phyloP scores from a whole-genome alignment of 1,284 basidiomycete species.

The Cerrena zonata region DNA sequence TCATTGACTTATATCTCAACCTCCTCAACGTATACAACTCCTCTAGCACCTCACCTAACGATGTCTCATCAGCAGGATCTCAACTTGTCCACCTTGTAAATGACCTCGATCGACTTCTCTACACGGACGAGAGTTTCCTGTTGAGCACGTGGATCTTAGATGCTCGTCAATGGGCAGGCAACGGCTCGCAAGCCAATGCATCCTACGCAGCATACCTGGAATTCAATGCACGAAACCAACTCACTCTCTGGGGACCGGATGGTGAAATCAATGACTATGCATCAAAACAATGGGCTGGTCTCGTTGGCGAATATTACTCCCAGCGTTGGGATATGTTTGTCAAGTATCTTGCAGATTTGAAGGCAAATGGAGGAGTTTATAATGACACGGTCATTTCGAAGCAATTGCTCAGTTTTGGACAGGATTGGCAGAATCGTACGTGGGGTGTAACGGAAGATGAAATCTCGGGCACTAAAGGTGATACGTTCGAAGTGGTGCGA shows the following conservation, averaged over 20 bases:
- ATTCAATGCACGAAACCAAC: slow-evolving; percentile 39
- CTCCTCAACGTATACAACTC: slow-evolving; percentile 29
- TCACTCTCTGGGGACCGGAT: slow-evolving; percentile 41
- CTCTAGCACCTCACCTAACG: slow-evolving; percentile 14
- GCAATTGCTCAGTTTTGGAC: slow-evolving; percentile 30
- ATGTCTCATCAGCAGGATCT: slow-evolving; percentile 21
- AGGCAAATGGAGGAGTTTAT: slow-evolving; percentile 26
- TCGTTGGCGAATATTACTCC: slow-evolving; percentile 35
- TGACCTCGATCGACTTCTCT: slow-evolving; percentile 34
- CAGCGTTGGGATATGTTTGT: slow-evolving; percentile 34
- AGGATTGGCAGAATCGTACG: slow-evolving; percentile 25
- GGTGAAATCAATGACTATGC: slow-evolving; percentile 42
- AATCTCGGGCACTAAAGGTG: slow-evolving; percentile 21
- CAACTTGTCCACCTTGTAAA: slow-evolving; percentile 29
- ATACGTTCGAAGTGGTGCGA: slow-evolving; percentile 24
- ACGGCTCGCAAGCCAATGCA: slow-evolving; percentile 14
- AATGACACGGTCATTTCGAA: slow-evolving; percentile 22
- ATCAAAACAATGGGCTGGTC: slow-evolving; percentile 41
- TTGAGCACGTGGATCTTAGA: slow-evolving; percentile 35
- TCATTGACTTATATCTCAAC: slow-evolving; percentile 30
- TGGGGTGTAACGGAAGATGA: slow-evolving; percentile 22
- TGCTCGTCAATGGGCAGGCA: slow-evolving; percentile 25
- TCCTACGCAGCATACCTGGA: slow-evolving; percentile 33
- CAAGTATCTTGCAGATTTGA: slow-evolving; percentile 27
- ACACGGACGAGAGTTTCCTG: slow-evolving; percentile 32